These are phyloP conservation scores for Russula abietina DNA, from an alignment of 768 basidiomycete species.

Conservation along the genomic window DNA sequence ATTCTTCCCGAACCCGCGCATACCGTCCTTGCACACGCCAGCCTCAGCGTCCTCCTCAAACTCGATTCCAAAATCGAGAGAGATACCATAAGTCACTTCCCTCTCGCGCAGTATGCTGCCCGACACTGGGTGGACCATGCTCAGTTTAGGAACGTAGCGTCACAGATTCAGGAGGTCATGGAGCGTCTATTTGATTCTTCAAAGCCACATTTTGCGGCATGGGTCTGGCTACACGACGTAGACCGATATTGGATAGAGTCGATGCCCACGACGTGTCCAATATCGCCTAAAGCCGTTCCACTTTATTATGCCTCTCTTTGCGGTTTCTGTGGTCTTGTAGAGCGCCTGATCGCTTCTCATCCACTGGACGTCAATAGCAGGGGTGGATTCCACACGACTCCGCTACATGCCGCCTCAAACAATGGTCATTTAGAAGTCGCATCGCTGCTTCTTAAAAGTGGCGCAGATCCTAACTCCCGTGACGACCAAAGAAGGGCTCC, in stretches of 20 bases:
- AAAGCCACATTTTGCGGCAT: conserved; percentile 1
- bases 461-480: not conserved
- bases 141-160: not conserved
- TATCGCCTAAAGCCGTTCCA: not conserved
- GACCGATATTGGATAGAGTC: conserved; percentile 1
- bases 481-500: not conserved
- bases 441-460: not conserved
- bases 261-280: not conserved
- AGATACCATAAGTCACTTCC: not conserved
- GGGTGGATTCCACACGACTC: not conserved
- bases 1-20: conserved; percentile 4
- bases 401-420: not conserved
- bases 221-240: conserved; percentile 10
- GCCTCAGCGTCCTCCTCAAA: conserved; percentile 10
- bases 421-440: not conserved
- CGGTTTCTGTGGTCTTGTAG: conserved; percentile 2
- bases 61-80: not conserved
- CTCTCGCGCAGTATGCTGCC: not conserved
- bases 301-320: conserved; percentile 15
- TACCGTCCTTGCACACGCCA: not conserved
- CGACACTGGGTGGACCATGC: conserved; percentile 13
- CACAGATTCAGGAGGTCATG: not conserved
- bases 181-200: not conserved
- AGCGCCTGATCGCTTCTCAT: not conserved
- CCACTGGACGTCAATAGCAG: not conserved